Conservation (phyloP, 352 stramenopile genomes). For the Pythium guiyangense region DNA sequence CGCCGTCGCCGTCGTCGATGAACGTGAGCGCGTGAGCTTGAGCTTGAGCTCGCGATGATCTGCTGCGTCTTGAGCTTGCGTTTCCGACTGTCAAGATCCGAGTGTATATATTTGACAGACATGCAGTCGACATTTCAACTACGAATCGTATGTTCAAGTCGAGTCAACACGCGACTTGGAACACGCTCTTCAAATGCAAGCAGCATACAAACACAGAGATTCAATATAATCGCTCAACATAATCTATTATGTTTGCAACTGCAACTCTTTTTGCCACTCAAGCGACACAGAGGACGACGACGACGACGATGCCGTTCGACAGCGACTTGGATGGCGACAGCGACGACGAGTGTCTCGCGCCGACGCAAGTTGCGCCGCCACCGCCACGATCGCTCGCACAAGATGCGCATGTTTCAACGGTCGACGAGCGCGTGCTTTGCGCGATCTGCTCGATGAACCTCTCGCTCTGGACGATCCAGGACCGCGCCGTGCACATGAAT, state of each 20-base stretch:
- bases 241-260: too few species aligned
- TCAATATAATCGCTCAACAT: too few species aligned
- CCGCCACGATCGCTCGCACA: neutral
- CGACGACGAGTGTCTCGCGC: conserved; percentile 16
- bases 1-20: too few species aligned
- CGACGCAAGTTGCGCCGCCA: conserved; percentile 23
- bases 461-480: conserved; percentile 34
- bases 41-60: neutral
- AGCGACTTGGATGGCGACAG: conserved; percentile 9
- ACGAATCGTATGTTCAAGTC: too few species aligned
- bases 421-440: conserved; percentile 29
- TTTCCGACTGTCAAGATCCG: too few species aligned
- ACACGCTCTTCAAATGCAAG: too few species aligned
- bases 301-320: conserved; percentile 5
- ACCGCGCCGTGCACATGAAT: conserved; percentile 68
- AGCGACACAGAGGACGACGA: too few species aligned
- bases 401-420: neutral
- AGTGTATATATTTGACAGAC: too few species aligned
- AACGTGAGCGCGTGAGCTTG: neutral
- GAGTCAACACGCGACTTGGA: too few species aligned
- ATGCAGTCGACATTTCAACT: too few species aligned
- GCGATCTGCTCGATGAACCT: conserved; percentile 62
- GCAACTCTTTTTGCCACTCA: too few species aligned
- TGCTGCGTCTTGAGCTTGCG: neutral
- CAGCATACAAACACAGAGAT: too few species aligned